Base-by-base conservation (phyloP, 768 basidiomycete genomes). In the Phlegmacium glaucopus region DNA sequence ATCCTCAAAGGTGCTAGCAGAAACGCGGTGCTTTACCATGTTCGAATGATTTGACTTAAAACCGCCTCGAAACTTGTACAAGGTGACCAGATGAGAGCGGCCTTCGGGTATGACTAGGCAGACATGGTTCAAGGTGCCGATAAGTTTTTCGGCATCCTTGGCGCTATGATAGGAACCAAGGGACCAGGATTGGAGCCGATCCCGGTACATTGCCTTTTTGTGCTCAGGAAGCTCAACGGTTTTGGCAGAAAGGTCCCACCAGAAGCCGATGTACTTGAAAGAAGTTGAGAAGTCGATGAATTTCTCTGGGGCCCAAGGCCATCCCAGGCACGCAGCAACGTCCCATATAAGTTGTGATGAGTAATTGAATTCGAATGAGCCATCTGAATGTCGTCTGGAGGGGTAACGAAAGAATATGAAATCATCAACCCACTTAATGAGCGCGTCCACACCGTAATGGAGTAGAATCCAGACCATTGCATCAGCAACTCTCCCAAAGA, bases 121-220 rank as follows among this genome's bases (percentile, higher is more conserved):
- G 22, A 63, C 54, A 40, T 74, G 72, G 9, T 67, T 63, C 1
- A 74, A 53, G 2, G 68, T 71, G 0, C 72, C 68, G 18, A 65
- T 57, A 0, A 72, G 12, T 0, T 49, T 58, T 11, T 69, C 61
- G 0, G 55, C 54, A 0, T 65, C 61, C 10, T 56, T 52, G n/a
- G 25, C 12, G 1, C 48, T 47, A 0, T 22, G 16, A 1, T 0
- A 61, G 54, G 0, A 74, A 44, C 0, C 55, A 18, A 0, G 70
- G 15, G 39, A 16, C 49, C 52, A 55, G 0, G n/a, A 4, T 8
- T 48, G 22, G 0, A 50, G 36, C 1, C 28, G n/a, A 2, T 38
- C 9, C 50, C 44, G 59, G 0, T 32, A 3, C 0, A 18, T 17
- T 0, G 68, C 44, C 12, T 61, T 47, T 5, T 28, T 49, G 4